These are phyloP conservation scores for Arachis stenosperma DNA, from an alignment of 306 rosid species.

Conservation along the genomic window DNA sequence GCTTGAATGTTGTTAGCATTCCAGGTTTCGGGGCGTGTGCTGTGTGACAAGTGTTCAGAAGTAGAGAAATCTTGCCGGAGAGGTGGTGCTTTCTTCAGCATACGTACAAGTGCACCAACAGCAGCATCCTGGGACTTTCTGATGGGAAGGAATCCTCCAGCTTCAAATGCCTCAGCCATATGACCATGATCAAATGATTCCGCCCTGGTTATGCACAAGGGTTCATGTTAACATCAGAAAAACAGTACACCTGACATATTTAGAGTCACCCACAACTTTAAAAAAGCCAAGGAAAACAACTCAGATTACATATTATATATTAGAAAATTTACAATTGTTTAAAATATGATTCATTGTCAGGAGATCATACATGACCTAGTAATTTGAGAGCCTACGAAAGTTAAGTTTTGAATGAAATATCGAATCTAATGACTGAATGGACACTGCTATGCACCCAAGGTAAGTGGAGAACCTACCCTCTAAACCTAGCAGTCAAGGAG, in stretches of 20 bases:
- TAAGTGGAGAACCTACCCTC: too few relatives aligned
- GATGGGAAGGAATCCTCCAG: slow-evolving; percentile 62
- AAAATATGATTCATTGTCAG: background rate
- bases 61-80: slow-evolving; percentile 63
- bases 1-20: slow-evolving; percentile 36
- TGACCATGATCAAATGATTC: slow-evolving; percentile 60
- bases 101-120: slow-evolving; percentile 73
- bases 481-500: too few relatives aligned
- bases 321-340: background rate
- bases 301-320: background rate
- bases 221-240: slow-evolving; percentile 14
- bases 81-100: slow-evolving; percentile 83
- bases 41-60: slow-evolving; percentile 43
- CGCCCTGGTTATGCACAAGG: slow-evolving; percentile 49
- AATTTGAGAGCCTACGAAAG: background rate
- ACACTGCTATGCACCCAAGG: background rate
- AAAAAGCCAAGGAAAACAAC: slow-evolving; percentile 5
- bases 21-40: slow-evolving; percentile 42
- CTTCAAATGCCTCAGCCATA: slow-evolving; percentile 50
- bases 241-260: background rate
- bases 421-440: background rate
- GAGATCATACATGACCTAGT: background rate
- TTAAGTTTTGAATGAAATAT: slow-evolving; percentile 6
- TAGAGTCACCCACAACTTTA: slow-evolving; percentile 6
- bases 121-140: slow-evolving; percentile 82